Evolutionary conservation across 169 alveolate genomes (phyloP), one percentile per base, ranked within the genome.

Genomic region (Plasmodium gallinaceum): DNA sequence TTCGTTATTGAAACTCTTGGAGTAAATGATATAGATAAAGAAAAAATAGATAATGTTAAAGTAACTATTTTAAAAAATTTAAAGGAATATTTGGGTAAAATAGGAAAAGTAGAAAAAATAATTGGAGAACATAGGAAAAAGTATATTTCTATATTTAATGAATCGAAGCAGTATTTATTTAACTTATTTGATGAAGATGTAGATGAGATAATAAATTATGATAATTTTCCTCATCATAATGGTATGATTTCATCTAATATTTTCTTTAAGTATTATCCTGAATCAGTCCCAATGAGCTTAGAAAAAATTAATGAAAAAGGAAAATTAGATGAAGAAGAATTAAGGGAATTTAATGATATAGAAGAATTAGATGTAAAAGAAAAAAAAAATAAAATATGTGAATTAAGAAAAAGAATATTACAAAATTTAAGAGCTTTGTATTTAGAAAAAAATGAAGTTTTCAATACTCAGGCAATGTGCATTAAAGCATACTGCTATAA

Each of bases 161-260:
- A 78, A 26, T 69, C 76, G n/a, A 45, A 58, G 39, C 26, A n/a
- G 9, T 45, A 64, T 2, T 0, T 32, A 46, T 32, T 16, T 14
- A 58, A 65, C 0, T n/a, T 78, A 0, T 62, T 48, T 18, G 89
- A 78, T 51, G 58, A 48, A 43, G 12, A 65, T 51, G 58, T 26
- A 6, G 89, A 78, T 65, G 37, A 20, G 0, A 16, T 78, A 0
- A 64, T 78, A 42, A 64, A 45, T 7, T 78, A 78, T 65, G 70
- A 64, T 9, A 78, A 64, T 16, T 78, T 78, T 16, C 71, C 89
- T 48, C 51, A 26, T n/a, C 71, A 58, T 0, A 78, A 64, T 26
- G 78, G 48, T 6, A 65, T 78, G 14, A 78, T 78, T 26, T 22
- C 78, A n/a, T 72, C 89, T 1, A 78, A 78, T 16, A 65, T 78